These are phyloP conservation scores for Chloromonas sp. DNA, from an alignment of 163 green algal species.

Conservation along the genomic window DNA sequence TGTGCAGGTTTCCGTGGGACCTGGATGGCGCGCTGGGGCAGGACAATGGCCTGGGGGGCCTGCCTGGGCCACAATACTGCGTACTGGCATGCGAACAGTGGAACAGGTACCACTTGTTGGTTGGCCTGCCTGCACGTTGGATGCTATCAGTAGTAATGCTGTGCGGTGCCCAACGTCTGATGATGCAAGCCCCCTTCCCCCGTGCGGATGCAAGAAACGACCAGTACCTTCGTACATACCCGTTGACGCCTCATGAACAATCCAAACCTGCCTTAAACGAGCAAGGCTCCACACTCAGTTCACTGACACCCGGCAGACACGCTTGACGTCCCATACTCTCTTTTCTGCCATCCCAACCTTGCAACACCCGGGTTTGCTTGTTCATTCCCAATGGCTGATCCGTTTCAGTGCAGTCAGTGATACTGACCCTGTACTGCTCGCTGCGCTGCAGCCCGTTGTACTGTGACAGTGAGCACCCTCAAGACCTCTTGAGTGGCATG, in stretches of 20 bases:
- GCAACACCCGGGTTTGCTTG: too few species aligned
- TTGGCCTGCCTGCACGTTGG: not conserved
- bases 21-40: conserved; percentile 63
- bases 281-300: too few species aligned
- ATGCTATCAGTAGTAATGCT: not conserved
- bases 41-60: conserved; percentile 62
- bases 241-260: not conserved
- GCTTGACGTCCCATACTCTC: too few species aligned
- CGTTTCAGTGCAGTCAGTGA: too few species aligned
- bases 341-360: too few species aligned
- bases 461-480: conserved; percentile 43
- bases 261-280: too few species aligned
- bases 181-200: not conserved
- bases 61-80: conserved; percentile 67
- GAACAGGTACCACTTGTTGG: conserved; percentile 37
- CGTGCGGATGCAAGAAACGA: not conserved
- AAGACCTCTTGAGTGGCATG: conserved; percentile 1
- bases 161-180: not conserved
- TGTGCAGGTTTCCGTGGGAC: conserved; percentile 66
- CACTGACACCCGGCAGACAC: too few species aligned
- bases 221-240: not conserved
- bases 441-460: conserved; percentile 36
- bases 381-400: too few species aligned
- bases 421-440: conserved; percentile 49
- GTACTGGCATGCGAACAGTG: conserved; percentile 79